Conservation (phyloP, 768 basidiomycete species). For the Hygrocybe punicea region DNA sequence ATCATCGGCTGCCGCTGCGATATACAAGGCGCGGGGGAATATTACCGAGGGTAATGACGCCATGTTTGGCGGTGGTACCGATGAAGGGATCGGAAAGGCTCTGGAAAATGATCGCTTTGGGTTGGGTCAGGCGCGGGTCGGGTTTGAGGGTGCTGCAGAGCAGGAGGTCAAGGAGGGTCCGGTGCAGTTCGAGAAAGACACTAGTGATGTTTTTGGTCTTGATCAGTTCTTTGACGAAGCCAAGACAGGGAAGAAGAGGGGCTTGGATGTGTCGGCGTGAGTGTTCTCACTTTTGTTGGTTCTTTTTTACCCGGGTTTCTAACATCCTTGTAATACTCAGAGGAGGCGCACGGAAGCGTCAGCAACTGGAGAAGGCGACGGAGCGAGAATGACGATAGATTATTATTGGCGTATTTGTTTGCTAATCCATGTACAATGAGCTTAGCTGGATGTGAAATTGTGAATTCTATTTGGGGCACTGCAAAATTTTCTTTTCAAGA, state of each 20-base stretch:
- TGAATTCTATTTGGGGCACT: conserved; percentile 6
- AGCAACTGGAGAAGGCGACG: conserved; percentile 61
- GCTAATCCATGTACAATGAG: background rate
- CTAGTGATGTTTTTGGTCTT: conserved; percentile 93
- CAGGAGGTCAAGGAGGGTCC: conserved; percentile 88
- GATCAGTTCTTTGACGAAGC: conserved; percentile 98
- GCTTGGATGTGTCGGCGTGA: conserved; percentile 72
- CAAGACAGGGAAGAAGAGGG: conserved; percentile 90
- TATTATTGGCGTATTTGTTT: conserved; percentile 1
- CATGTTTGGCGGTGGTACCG: conserved; percentile 90
- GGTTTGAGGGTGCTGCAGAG: conserved; percentile 87
- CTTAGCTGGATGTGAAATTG: too few species aligned
- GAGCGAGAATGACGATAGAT: conserved; percentile 33
- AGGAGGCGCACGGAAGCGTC: conserved; percentile 61
- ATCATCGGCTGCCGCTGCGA: conserved; percentile 96
- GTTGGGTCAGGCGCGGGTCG: conserved; percentile 76
- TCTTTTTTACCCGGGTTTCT: background rate
- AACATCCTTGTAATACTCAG: conserved; percentile 27
- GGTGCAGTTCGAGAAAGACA: conserved; percentile 98
- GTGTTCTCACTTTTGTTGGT: conserved; percentile 24
- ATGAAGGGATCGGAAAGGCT: conserved; percentile 88
- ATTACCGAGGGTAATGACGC: conserved; percentile 85
- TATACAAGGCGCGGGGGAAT: conserved; percentile 93
- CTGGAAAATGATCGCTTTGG: conserved; percentile 93
- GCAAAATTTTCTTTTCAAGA: conserved; percentile 41